Evolutionary conservation across 371 early-diverging fungal species (phyloP), one percentile per base, ranked within the genome.

Genomic region (Dichotomocladium elegans): DNA sequence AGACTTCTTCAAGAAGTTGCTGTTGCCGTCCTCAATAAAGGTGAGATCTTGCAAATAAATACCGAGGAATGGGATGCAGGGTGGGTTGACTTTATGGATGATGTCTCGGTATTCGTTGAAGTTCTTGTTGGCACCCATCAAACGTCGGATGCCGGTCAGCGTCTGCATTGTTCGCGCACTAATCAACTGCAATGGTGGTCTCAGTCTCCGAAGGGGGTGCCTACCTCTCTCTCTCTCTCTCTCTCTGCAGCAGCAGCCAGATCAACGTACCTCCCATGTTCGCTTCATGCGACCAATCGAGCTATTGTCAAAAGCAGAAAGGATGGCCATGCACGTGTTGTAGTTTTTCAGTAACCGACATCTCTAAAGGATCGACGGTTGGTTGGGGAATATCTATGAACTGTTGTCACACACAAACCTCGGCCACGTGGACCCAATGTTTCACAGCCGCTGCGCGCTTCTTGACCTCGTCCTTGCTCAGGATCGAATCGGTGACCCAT

Each of bases 11-110:
- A 92, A 60, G 48, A 74, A 79, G 61, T 93, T 88, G n/a, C 87
- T 77, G 74, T 93, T 94, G 21, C 95, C 95, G 42, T 92, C 93
- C 58, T 93, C 92, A 41, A 95, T 88, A 69, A 96, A 94, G 40
- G 94, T 93, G 57, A 96, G 64, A 58, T 95, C 96, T 51, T 90
- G 92, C 30, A 94, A 74, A 58, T 90, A 92, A 28, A 87, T 80
- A 26, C 90, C 94, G 29, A 97, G 77, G 69, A 93, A 95, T 0
- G 98, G 98, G 11, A 97, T 88, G 59, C 94, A 93, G 0, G 96
- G 96, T 22, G 95, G 95, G 59, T 90, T 89, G 44, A 88, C 85
- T 5, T 85, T 82, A 56, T 91, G 92, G 40, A 96, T 77, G 25
- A 87, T 72, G 31, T 88, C 91, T 53, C 96, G 90, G 68, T 97